A percentile compares a stretch with the other conserved stretches of the same genome.
Conservation (phyloP, 768 basidiomycete genomes). For the Brasilioporus rufonigricans region DNA sequence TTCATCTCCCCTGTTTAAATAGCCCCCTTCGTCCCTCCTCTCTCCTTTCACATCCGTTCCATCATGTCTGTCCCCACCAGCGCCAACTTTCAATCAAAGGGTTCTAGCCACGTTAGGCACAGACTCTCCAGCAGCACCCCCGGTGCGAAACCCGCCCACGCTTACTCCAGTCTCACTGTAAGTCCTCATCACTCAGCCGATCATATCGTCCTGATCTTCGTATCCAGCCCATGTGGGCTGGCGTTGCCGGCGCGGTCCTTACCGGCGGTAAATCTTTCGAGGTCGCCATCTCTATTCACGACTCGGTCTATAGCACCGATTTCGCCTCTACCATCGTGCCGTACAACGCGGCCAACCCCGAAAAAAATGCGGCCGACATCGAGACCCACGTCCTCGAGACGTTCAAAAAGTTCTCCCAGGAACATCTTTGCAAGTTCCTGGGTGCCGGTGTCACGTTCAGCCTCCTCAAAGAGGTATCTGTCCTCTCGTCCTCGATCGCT, state of each 20-base stretch:
- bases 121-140: slow-evolving; percentile 61
- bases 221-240: slow-evolving; percentile 83
- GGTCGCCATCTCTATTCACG: slow-evolving; percentile 77
- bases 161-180: slow-evolving; percentile 67
- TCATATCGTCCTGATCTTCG: slow-evolving; percentile 14
- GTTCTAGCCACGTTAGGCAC: slow-evolving; percentile 61
- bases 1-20: no score
- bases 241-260: slow-evolving; percentile 62
- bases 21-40: slow-evolving; percentile 17
- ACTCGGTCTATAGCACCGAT: slow-evolving; percentile 83
- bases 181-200: slow-evolving; percentile 24
- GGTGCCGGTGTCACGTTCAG: slow-evolving; percentile 75
- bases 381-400: slow-evolving; percentile 62
- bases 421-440: slow-evolving; percentile 84
- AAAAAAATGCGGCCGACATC: slow-evolving; percentile 58
- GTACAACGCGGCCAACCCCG: slow-evolving; percentile 48
- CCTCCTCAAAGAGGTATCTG: slow-evolving; percentile 63
- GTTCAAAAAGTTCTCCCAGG: slow-evolving; percentile 66
- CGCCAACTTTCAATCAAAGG: slow-evolving; percentile 58
- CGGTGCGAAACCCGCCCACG: slow-evolving; percentile 49
- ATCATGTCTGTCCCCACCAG: slow-evolving; percentile 53
- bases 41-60: slow-evolving; percentile 25
- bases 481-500: slow-evolving; percentile 4
- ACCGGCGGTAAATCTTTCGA: slow-evolving; percentile 63
- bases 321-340: slow-evolving; percentile 59